Evolutionary conservation across 768 basidiomycete species (phyloP).

Genomic region (Boletus pseudopeckii): DNA sequence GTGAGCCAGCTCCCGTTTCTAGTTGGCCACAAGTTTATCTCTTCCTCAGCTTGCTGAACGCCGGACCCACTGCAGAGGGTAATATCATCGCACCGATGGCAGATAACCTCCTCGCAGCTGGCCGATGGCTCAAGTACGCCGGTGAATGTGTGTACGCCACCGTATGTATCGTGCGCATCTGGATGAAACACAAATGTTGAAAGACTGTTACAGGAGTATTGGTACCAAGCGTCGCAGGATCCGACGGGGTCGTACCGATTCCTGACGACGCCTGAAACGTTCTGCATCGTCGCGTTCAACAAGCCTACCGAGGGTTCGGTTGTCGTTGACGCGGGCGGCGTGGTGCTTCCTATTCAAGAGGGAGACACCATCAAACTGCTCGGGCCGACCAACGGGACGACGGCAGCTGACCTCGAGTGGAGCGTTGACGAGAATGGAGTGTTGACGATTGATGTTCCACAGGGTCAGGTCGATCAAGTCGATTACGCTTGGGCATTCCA

Average conservation of each 20-base stretch:
- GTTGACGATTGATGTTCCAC: slow-evolving; percentile 31
- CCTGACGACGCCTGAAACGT: slow-evolving; percentile 46
- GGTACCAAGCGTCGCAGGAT: slow-evolving; percentile 45
- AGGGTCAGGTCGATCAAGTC: slow-evolving; percentile 21
- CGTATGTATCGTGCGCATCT: slow-evolving; percentile 28
- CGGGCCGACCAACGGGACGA: slow-evolving; percentile 20
- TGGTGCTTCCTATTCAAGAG: slow-evolving; percentile 39
- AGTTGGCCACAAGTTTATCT: not conserved
- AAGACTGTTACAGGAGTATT: slow-evolving; percentile 38
- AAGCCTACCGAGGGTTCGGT: slow-evolving; percentile 34
- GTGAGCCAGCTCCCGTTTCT: slow-evolving; percentile 29
- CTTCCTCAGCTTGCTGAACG: slow-evolving; percentile 41
- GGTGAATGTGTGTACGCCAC: slow-evolving; percentile 54
- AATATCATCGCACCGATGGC: slow-evolving; percentile 48
- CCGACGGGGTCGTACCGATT: slow-evolving; percentile 39
- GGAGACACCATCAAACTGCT: slow-evolving; percentile 45
- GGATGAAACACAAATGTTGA: not conserved
- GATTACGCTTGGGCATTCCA: slow-evolving; percentile 42
- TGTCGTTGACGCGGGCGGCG: slow-evolving; percentile 32
- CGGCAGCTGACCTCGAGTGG: slow-evolving; percentile 29
- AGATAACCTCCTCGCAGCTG: slow-evolving; percentile 47
- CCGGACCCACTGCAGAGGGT: slow-evolving; percentile 56
- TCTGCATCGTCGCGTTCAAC: slow-evolving; percentile 47
- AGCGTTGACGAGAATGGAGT: slow-evolving; percentile 26
- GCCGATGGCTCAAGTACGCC: slow-evolving; percentile 47